Base-by-base conservation (phyloP, 1,284 basidiomycete species). In the Ceratobasidium sp. region DNA sequence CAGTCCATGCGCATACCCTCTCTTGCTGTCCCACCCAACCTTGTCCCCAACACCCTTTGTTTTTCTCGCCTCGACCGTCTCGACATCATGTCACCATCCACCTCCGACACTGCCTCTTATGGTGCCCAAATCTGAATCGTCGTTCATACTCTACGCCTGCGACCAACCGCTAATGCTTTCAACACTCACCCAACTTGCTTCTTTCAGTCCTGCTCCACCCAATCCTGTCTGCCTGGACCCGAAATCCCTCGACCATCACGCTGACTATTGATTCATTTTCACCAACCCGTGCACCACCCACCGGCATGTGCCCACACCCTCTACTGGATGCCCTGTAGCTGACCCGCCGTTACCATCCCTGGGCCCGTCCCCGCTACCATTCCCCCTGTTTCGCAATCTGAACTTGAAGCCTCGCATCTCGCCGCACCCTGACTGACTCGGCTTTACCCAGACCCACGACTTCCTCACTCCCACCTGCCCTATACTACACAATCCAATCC, bases 31-130 rank as follows among this genome's bases (percentile, higher is more conserved):
- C 37, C 9, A 6, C 37, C 9, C 9, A 6, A 9, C 37, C 40
- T 73, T 59, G 57, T 61, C 70, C 32, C 57, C 9, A 59, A 56
- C 68, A 54, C 70, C 70, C 19, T 29, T 37, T 19, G 22, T 51
- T 73, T 73, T 73, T 62, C 70, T 73, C 59, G 70, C 57, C 37
- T 51, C 70, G 70, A 62, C 59, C 70, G 59, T 59, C 70, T 51
- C 70, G 70, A 73, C 70, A 73, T 5, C 44, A 73, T 62, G 70
- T 64, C 70, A 59, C 62, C 32, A 46, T 32, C 19, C 69, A 46
- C 69, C 37, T 15, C 54, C 37, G n/a, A 57, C 56, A 19, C 22
- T 73, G 70, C 70, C 70, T n/a, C 44, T 32, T 17, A 73, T 62
- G 57, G 43, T 57, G 43, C 19, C 32, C 43, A 62, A 19, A 25